Base-by-base conservation (phyloP, 2,329 filamentous ascomycete species). In the Pseudogymnoascus sp. region DNA sequence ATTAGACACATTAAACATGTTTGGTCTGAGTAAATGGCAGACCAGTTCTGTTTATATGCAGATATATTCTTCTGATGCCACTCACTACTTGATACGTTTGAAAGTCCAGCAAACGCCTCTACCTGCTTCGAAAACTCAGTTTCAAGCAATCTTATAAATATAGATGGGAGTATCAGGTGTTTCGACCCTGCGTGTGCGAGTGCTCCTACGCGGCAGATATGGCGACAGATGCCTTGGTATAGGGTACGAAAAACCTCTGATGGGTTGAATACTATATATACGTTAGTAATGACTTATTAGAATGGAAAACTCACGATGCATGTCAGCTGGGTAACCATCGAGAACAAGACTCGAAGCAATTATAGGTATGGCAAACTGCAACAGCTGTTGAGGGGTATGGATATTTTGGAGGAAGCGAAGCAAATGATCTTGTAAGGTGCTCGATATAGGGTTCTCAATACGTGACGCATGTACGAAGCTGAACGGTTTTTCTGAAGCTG, bases 341-440 rank as follows among this genome's bases (percentile, higher is more conserved):
- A 69, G 62, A 4, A 70, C 21, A 12, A 69, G 64, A 31, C 62
- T 64, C 4, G 63, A 69, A 50, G 68, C 62, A 31, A 70, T 64
- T 34, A 67, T 60, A 25, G 62, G 64, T 11, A 64, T 31, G 64
- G 42, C 36, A 62, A 62, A 62, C 38, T 59, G 44, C 62, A 67
- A 25, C 63, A 62, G 14, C 65, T 59, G 21, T 66, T 50, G 25
- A 5, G 36, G 46, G 18, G 36, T 64, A 16, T 60, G 44, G 18
- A 62, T 64, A 56, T 65, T 60, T 10, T 44, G n/a, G 44, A 65
- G 62, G 59, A 66, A 63, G 25, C 62, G 56, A 14, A 62, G 21
- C 25, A 66, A 46, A 37, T 66, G 46, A 4, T 62, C 53, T n/a
- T 11, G n/a, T n/a, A 66, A 38, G 36, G 46, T 42, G 31, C 36